These are phyloP conservation scores for Gracilaria vermiculophylla DNA, from an alignment of 23 red algal species.

Conservation along the genomic window DNA sequence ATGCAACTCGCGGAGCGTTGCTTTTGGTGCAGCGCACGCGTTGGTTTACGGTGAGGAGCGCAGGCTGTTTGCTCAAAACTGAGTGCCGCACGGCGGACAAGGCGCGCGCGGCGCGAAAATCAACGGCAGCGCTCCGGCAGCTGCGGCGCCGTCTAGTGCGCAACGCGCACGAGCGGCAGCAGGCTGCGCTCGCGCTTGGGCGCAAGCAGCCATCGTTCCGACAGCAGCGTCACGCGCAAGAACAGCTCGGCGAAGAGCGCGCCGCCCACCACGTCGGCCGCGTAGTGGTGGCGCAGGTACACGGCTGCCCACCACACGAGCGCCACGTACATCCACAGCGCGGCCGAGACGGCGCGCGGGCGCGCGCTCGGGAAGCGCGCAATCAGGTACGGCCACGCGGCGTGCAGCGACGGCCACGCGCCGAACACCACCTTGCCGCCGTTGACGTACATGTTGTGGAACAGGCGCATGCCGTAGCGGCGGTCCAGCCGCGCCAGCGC, in stretches of 20 bases:
- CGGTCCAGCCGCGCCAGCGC: conserved; percentile 67
- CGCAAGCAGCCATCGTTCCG: background rate
- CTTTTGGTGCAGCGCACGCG: too few relatives aligned
- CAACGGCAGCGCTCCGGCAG: too few relatives aligned
- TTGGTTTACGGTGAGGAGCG: too few relatives aligned
- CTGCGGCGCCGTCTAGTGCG: too few relatives aligned
- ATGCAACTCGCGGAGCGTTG: too few relatives aligned
- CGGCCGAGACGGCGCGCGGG: background rate
- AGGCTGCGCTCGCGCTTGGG: background rate
- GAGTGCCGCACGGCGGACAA: too few relatives aligned
- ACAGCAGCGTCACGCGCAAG: background rate
- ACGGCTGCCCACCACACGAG: conserved; percentile 93
- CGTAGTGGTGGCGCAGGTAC: conserved; percentile 91
- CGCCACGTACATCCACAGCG: conserved; percentile 52
- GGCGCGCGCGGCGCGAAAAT: too few relatives aligned
- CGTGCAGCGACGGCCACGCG: conserved; percentile 85
- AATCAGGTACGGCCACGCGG: conserved; percentile 93
- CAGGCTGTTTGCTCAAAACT: too few relatives aligned
- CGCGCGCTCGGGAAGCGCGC: conserved; percentile 38
- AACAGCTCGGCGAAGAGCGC: conserved; percentile 81
- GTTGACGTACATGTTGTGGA: conserved; percentile 72
- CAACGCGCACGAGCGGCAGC: background rate
- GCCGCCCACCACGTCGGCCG: conserved; percentile 76
- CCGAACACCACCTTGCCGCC: conserved; percentile 86
- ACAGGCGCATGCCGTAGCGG: conserved; percentile 50